Evolutionary conservation across 305 asterid genomes (phyloP).

Genomic region (Fraxinus nigra): DNA sequence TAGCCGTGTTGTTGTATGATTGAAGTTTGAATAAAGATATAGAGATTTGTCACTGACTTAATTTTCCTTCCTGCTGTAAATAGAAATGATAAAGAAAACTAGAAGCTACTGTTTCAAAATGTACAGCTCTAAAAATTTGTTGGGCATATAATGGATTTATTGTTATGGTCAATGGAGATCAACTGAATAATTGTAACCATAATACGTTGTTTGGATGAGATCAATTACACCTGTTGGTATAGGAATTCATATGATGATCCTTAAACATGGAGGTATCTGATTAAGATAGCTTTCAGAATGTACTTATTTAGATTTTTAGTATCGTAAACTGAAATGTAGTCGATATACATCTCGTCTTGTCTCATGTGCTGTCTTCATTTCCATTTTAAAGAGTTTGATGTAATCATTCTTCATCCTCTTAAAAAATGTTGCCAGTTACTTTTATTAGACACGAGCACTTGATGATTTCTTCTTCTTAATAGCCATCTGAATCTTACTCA

Average conservation of each 20-base stretch:
- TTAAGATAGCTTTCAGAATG: constrained; percentile 1
- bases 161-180: constrained; percentile 1
- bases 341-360: not conserved
- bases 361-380: not conserved
- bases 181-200: not conserved
- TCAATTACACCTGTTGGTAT: constrained; percentile 3
- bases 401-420: not conserved
- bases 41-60: constrained; percentile 2
- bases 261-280: not conserved
- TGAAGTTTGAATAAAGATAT: not conserved
- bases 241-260: constrained; percentile 1
- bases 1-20: not conserved
- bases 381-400: constrained; percentile 14
- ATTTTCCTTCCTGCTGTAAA: not conserved
- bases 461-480: constrained; percentile 7
- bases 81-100: constrained; percentile 1
- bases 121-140: constrained; percentile 12
- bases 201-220: not conserved
- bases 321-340: not conserved
- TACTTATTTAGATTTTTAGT: constrained; percentile 1
- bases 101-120: constrained; percentile 7
- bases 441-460: constrained; percentile 11
- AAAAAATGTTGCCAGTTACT: not conserved
- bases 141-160: constrained; percentile 10
- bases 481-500: constrained; percentile 5